Base-by-base conservation (phyloP, 768 basidiomycete species). In the Lactarius hatsudake region DNA sequence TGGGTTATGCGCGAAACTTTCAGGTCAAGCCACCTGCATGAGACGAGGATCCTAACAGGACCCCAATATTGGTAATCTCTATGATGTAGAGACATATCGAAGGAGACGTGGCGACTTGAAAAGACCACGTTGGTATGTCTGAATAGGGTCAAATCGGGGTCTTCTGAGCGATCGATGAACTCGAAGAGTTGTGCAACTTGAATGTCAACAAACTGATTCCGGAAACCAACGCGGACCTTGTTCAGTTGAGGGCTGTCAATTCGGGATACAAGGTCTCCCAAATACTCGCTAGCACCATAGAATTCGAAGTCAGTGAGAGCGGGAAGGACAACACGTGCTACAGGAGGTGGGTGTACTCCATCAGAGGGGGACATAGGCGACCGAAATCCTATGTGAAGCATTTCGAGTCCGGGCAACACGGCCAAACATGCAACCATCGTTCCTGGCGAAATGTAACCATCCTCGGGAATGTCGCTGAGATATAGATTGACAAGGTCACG, bases 221-320 rank as follows among this genome's bases (percentile, higher is more conserved):
- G 61, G n/a, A 45, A 57, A 32, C 26, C 34, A 1, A 66, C 7
- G 13, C 5, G 10, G 42, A 59, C 4, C 13, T 34, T 1, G 23
- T 20, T 55, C n/a, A 66, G 59, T 1, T 8, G 42, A 45, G 65
- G 65, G 5, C 40, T 42, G 8, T 61, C 59, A 1, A 66, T 56
- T 20, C 20, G 40, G 26, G 60, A 43, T 12, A 56, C n/a, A 15
- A 66, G 32, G 32, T 61, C 65, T 20, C 61, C 65, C 32, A 66
- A 4, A 40, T 61, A 66, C 34, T 48, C 32, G 43, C 59, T 26
- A 23, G 7, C 23, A 5, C 65, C 65, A 9, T 45, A 15, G 20
- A 61, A 56, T 17, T 32, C 28, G 45, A 66, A 30, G 10, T 20
- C 20, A 3, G 38, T 34, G 64, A 65, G 64, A n/a, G 51, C n/a